Conservation (phyloP, 352 stramenopile genomes). For the Pilasporangium apinafurcum region DNA sequence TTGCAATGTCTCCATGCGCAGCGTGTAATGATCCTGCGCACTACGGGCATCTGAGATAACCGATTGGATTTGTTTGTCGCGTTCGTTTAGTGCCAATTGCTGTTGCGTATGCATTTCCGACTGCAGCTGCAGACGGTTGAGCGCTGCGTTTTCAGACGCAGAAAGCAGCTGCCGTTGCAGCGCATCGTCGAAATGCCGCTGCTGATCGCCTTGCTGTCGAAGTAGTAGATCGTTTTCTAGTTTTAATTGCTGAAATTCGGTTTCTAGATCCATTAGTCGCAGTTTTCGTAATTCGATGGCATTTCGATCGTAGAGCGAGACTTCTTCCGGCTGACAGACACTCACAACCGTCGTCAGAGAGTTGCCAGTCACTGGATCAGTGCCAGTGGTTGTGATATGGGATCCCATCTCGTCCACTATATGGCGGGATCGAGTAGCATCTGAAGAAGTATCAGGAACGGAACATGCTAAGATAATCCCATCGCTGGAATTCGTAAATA, state of each 20-base stretch:
- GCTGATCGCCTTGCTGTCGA: slow-evolving; percentile 43
- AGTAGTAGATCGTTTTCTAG: slow-evolving; percentile 67
- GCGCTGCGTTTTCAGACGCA: slow-evolving; percentile 9
- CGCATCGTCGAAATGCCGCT: slow-evolving; percentile 23
- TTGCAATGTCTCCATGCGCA: slow-evolving; percentile 42
- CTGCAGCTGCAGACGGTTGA: slow-evolving; percentile 21
- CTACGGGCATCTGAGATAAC: slow-evolving; percentile 35
- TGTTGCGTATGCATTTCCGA: slow-evolving; percentile 20
- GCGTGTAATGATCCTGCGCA: slow-evolving; percentile 48
- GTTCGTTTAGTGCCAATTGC: slow-evolving; percentile 13
- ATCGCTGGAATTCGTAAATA: slow-evolving; percentile 34
- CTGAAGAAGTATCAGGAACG: slow-evolving; percentile 2
- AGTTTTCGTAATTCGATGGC: slow-evolving; percentile 43
- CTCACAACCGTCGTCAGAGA: slow-evolving; percentile 10
- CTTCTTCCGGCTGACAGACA: slow-evolving; percentile 47
- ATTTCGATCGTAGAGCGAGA: slow-evolving; percentile 51
- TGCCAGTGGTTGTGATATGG: slow-evolving; percentile 2
- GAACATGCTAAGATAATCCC: slow-evolving; percentile 39
- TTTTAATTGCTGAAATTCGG: slow-evolving; percentile 58
- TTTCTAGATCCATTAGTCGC: slow-evolving; percentile 50
- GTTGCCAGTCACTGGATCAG: slow-evolving; percentile 1
- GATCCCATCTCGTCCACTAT: slow-evolving; percentile 2
- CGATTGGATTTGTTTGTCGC: slow-evolving; percentile 17
- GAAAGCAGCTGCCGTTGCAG: slow-evolving; percentile 20
- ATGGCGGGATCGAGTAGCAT: neutral